phyloP scores from a whole-genome alignment of 495 filamentous ascomycete species.

The Melanomma pulvis-pyrius region DNA sequence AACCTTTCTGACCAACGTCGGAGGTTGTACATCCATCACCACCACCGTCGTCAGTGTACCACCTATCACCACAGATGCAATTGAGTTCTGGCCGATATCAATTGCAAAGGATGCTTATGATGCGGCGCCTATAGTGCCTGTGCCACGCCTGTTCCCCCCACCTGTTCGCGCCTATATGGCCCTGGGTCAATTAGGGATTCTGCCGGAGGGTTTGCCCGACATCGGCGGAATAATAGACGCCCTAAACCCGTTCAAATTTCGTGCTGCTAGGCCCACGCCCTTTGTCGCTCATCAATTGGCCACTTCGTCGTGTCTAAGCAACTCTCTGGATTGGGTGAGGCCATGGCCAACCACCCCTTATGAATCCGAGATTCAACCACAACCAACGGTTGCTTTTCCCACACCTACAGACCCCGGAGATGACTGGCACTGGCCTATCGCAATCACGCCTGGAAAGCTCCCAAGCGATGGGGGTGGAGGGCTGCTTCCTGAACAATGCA shows the following conservation, averaged over 20 bases:
- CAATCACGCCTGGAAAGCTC: not conserved
- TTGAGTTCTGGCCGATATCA: constrained; percentile 5
- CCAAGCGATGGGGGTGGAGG: not conserved
- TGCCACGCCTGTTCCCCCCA: not conserved
- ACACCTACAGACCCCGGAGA: not conserved
- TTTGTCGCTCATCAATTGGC: not conserved
- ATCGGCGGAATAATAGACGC: not conserved
- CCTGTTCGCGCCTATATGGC: not conserved
- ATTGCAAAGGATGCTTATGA: not conserved
- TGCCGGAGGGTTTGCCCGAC: not conserved
- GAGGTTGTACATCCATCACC: not conserved
- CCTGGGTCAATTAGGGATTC: not conserved
- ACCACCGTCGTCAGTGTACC: not conserved
- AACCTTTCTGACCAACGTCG: not conserved
- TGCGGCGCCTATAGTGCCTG: not conserved
- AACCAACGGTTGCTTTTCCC: not conserved
- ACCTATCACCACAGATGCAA: constrained; percentile 2
- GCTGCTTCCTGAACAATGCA: not conserved
- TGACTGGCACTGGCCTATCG: not conserved
- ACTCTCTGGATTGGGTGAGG: not conserved
- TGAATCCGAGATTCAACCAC: not conserved
- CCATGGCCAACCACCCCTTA: not conserved
- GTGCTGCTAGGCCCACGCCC: not conserved
- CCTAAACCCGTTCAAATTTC: not conserved
- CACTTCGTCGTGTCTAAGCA: no score